Percentiles rank a stretch among this genome's conserved stretches.
phyloP scores from a whole-genome alignment of 371 early-diverging fungal genomes.

The Batrachochytrium dendrobatidis region DNA sequence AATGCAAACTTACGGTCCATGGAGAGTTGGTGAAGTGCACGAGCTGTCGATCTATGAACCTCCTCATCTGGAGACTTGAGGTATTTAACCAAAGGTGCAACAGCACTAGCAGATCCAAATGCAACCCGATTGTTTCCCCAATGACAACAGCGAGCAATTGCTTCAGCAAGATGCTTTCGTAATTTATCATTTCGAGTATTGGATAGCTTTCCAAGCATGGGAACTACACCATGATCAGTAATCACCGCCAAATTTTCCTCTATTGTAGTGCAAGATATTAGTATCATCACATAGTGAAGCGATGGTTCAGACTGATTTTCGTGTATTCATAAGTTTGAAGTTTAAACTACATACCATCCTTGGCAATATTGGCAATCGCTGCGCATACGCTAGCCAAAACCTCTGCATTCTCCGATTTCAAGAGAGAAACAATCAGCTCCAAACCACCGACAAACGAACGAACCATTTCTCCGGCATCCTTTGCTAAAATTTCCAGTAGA shows the following conservation, averaged over 20 bases:
- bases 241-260: slow-evolving; percentile 59
- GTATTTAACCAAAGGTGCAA: slow-evolving; percentile 52
- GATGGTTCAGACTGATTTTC: background rate
- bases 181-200: slow-evolving; percentile 46
- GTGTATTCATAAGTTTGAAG: background rate
- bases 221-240: slow-evolving; percentile 57
- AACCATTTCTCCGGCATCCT: slow-evolving; percentile 57
- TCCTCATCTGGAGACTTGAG: slow-evolving; percentile 47
- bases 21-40: slow-evolving; percentile 51
- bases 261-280: slow-evolving; percentile 4
- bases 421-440: slow-evolving; percentile 50
- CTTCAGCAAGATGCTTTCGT: slow-evolving; percentile 46
- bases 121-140: slow-evolving; percentile 56
- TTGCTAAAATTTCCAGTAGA: slow-evolving; percentile 28
- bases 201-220: slow-evolving; percentile 50
- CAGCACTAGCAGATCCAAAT: slow-evolving; percentile 48
- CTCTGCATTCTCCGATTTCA: slow-evolving; percentile 47
- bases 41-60: slow-evolving; percentile 47
- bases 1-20: slow-evolving; percentile 42
- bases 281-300: no score
- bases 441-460: slow-evolving; percentile 56
- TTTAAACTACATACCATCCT: slow-evolving; percentile 42
- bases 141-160: slow-evolving; percentile 51
- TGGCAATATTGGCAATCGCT: slow-evolving; percentile 55
- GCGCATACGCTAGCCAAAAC: slow-evolving; percentile 52